Base-by-base conservation (phyloP, 306 rosid genomes). In the Medicago truncatula region DNA sequence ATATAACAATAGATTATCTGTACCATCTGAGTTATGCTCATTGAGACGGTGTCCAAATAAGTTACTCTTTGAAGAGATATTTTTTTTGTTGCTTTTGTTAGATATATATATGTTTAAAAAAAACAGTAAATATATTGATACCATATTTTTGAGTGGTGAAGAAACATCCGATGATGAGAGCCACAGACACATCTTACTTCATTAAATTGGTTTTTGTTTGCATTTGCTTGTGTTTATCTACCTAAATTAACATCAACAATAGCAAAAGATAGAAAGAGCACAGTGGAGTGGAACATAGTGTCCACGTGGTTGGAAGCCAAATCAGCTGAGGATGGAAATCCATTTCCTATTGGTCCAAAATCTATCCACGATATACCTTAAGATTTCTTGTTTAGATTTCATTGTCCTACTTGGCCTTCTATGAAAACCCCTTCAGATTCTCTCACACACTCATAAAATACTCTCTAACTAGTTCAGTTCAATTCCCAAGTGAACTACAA, bases 281-380 rank as follows among this genome's bases (percentile, higher is more conserved):
- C 18, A 76, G 67, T 40, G 23, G 66, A 71, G 6, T 67, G 50
- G 67, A 78, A 76, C 31, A 53, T 38, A 56, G 21, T 65, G 14
- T 85, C 91, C 93, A 92, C 90, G 93, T 92, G 97, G 89, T 75
- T 76, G 88, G 86, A 57, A 46, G 73, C 47, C 52, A 78, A 83
- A 16, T 66, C 58, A 76, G 81, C 76, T 76, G 85, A 70, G 84
- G 89, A 86, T 92, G 90, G 76, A 80, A 70, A 63, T 67, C 76
- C 38, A 70, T 64, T 83, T 80, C 86, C 68, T 65, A 95, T 95
- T 95, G 99, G 99, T 82, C 85, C 74, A 86, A 83, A 89, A 89
- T 95, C 97, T 92, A 95, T 95, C 98, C 90, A 85, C 59, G 36
- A 31, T 71, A 73, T 54, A 74, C 64, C 77, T 47, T n/a, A 28